A percentile compares a stretch with the other conserved stretches of the same genome.
Evolutionary conservation across 2,329 filamentous ascomycete species (phyloP).

Genomic region (Nannizzia gypsea): DNA sequence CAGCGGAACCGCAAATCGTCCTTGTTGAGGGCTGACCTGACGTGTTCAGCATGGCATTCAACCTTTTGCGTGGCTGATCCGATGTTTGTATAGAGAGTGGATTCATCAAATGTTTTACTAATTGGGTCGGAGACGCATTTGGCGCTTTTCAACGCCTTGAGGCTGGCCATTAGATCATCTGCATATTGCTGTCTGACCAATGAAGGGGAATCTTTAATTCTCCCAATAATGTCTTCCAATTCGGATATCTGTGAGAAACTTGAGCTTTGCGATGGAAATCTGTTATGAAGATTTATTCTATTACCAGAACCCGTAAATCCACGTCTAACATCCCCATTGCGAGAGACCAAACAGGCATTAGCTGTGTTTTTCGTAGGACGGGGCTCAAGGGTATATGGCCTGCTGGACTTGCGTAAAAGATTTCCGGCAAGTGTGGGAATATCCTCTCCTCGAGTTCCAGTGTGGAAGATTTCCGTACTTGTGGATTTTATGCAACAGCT

Average conservation of each 20-base stretch:
- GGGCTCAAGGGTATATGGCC: not conserved
- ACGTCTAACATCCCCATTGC: not conserved
- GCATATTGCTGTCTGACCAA: constrained; percentile 22
- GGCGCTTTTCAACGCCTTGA: constrained; percentile 21
- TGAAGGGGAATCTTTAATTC: constrained; percentile 7
- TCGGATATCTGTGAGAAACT: not conserved
- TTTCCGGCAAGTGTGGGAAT: constrained; percentile 4
- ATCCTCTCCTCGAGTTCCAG: not conserved
- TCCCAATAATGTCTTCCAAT: not conserved
- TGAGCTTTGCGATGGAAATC: not conserved
- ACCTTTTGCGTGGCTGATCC: constrained; percentile 15
- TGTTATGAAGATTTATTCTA: no score
- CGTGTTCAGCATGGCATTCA: constrained; percentile 9
- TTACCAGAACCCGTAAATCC: not conserved
- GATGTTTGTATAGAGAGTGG: constrained; percentile 6
- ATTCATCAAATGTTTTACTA: not conserved
- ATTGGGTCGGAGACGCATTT: not conserved
- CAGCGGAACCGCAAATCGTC: constrained; percentile 26
- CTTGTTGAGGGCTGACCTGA: constrained; percentile 16
- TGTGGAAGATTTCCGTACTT: not conserved
- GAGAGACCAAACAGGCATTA: not conserved
- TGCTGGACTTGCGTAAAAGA: not conserved
- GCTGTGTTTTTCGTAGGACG: not conserved
- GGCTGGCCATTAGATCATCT: constrained; percentile 28
- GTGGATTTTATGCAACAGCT: not conserved